Conservation (phyloP, 1,284 basidiomycete genomes). For the Naganishia liquefaciens region DNA sequence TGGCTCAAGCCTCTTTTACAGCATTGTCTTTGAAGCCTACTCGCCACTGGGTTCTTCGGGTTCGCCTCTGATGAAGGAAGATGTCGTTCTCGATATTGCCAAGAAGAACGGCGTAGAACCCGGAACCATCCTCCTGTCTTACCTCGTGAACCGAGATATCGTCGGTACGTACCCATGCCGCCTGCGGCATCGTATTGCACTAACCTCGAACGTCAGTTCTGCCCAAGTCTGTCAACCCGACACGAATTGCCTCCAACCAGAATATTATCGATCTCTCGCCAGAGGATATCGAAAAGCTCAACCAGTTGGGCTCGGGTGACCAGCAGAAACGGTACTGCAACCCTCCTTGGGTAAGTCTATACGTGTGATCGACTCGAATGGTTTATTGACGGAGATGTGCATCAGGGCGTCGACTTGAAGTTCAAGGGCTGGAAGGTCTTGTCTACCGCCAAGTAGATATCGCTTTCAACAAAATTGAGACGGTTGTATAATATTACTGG, state of each 20-base stretch:
- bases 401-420: slow-evolving; percentile 30
- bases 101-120: slow-evolving; percentile 68
- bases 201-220: slow-evolving; percentile 41
- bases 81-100: slow-evolving; percentile 64
- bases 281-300: slow-evolving; percentile 65
- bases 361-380: neutral
- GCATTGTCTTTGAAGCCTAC: slow-evolving; percentile 71
- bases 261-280: slow-evolving; percentile 57
- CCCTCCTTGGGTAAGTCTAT: slow-evolving; percentile 44
- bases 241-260: slow-evolving; percentile 52
- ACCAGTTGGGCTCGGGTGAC: slow-evolving; percentile 66
- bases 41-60: slow-evolving; percentile 74
- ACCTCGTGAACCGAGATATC: slow-evolving; percentile 76
- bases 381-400: neutral
- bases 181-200: neutral
- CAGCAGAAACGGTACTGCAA: slow-evolving; percentile 61
- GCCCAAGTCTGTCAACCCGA: slow-evolving; percentile 55
- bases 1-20: slow-evolving; percentile 56
- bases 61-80: slow-evolving; percentile 67
- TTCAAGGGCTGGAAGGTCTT: slow-evolving; percentile 27
- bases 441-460: slow-evolving; percentile 19
- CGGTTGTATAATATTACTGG: too few relatives aligned
- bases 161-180: slow-evolving; percentile 40
- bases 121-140: slow-evolving; percentile 75
- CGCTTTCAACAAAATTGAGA: too few relatives aligned